Evolutionary conservation across 2,329 filamentous ascomycete species (phyloP).

Genomic region (Pestalotiopsis sp.): DNA sequence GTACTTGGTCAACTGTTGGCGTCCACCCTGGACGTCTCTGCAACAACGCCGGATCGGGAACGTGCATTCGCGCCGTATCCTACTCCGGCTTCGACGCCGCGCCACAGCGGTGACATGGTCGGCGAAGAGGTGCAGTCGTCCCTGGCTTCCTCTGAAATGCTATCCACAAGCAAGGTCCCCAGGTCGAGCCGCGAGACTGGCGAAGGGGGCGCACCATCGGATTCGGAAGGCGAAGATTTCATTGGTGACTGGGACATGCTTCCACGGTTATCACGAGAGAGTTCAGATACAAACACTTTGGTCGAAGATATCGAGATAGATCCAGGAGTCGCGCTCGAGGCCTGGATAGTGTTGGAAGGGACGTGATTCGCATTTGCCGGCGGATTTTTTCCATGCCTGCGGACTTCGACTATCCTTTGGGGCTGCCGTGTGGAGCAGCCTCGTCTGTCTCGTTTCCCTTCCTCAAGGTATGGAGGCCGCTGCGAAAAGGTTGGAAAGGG

Average conservation of each 20-base stretch:
- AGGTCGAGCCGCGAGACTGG: not conserved
- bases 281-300: not conserved
- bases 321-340: not conserved
- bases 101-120: constrained; percentile 3
- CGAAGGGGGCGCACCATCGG: not conserved
- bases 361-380: constrained; percentile 5
- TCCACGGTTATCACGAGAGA: constrained; percentile 1
- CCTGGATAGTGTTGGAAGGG: constrained; percentile 13
- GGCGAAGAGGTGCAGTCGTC: constrained; percentile 3
- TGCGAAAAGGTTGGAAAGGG: not conserved
- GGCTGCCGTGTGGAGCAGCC: not conserved
- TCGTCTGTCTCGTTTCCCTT: constrained; percentile 8
- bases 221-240: constrained; percentile 10
- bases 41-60: not conserved
- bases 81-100: constrained; percentile 1
- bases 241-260: constrained; percentile 6
- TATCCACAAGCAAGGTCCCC: too few species aligned
- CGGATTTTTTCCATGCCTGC: not conserved
- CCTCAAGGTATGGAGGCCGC: not conserved
- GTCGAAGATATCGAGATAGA: not conserved
- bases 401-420: constrained; percentile 11
- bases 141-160: too few species aligned
- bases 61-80: not conserved
- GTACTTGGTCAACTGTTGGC: constrained; percentile 4
- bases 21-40: not conserved